These are phyloP conservation scores for Fusarium keratoplasticum DNA, from an alignment of 2,329 filamentous ascomycete genomes.

Conservation along the genomic window DNA sequence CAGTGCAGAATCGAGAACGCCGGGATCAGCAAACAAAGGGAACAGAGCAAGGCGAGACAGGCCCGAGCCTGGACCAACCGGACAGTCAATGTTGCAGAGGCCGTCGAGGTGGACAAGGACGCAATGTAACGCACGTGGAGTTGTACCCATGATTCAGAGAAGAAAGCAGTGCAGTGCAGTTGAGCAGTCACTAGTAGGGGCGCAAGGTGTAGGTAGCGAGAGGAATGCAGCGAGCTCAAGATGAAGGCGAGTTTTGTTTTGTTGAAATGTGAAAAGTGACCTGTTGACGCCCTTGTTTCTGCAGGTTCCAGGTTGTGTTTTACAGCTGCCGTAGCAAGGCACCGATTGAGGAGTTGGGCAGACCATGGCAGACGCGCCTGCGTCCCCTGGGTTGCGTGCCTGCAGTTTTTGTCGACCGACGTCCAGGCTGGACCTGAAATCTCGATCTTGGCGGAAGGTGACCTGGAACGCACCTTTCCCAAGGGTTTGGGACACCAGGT, in stretches of 20 bases:
- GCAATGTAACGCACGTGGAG: constrained; percentile 28
- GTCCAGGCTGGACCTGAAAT: constrained; percentile 17
- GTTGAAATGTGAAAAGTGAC: constrained; percentile 5
- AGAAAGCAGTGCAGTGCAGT: not conserved
- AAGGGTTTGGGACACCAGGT: constrained; percentile 33
- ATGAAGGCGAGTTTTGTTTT: constrained; percentile 1
- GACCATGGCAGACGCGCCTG: constrained; percentile 1
- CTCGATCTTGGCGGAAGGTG: constrained; percentile 33
- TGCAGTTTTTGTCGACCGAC: constrained; percentile 13
- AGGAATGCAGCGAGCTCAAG: not conserved
- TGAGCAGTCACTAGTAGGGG: constrained; percentile 13
- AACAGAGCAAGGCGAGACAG: constrained; percentile 23
- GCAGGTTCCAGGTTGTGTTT: not conserved
- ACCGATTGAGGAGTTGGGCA: not conserved
- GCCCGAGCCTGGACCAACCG: constrained; percentile 30
- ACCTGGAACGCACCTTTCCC: constrained; percentile 14
- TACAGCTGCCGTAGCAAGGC: not conserved
- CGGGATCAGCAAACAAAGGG: constrained; percentile 7
- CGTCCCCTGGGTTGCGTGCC: constrained; percentile 8
- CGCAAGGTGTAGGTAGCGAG: not conserved
- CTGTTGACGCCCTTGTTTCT: not conserved
- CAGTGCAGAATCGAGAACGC: constrained; percentile 15
- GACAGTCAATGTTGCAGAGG: constrained; percentile 2
- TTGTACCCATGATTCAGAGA: constrained; percentile 11
- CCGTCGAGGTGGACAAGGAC: constrained; percentile 15